Evolutionary conservation across 805 yeast species (phyloP), one percentile per base, ranked within the genome.

Genomic region (Naumovozyma dairenensis): DNA sequence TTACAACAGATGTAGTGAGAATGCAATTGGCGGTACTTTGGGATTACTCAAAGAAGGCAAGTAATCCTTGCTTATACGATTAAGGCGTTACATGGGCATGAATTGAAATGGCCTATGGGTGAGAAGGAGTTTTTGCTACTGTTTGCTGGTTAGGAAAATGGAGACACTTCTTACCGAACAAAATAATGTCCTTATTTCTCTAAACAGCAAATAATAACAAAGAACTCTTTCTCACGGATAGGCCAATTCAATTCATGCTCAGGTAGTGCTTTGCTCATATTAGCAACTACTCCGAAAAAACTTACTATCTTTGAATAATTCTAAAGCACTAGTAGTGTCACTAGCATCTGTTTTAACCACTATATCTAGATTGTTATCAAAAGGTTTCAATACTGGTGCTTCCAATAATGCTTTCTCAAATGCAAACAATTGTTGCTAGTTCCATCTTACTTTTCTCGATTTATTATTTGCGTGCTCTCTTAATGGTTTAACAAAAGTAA

Each of bases 101-200:
- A 24, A 24, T 16, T 31, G 14, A 31, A 31, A 12, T 31, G 34
- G 34, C 20, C 34, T 14, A 18, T 31, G 13, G 17, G 34, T 9
- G 34, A 31, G 14, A 31, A 31, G 16, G 34, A 31, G 19, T 22
- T 22, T 7, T 31, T 15, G n/a, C n/a, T 7, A 29, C 10, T 3
- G 31, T 19, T 4, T 29, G 21, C 17, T 29, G 32, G 15, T 29
- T 26, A 10, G 32, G 20, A 4, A 21, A 10, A 3, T 21, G 14
- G 2, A 6, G 12, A 12, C 14, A 29, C 10, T 20, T 20, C 22
- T 20, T 20, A 20, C 22, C 22, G 9, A 20, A 20, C 22, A 20
- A 20, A n/a, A 18, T 31, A 31, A 15, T 31, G 27, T 16, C 14
- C n/a, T 28, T 28, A 31, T 3, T 8, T 21, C 5, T 14, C 13